Conservation (phyloP, 2,329 filamentous ascomycete genomes). For the Xylaria digitata region DNA sequence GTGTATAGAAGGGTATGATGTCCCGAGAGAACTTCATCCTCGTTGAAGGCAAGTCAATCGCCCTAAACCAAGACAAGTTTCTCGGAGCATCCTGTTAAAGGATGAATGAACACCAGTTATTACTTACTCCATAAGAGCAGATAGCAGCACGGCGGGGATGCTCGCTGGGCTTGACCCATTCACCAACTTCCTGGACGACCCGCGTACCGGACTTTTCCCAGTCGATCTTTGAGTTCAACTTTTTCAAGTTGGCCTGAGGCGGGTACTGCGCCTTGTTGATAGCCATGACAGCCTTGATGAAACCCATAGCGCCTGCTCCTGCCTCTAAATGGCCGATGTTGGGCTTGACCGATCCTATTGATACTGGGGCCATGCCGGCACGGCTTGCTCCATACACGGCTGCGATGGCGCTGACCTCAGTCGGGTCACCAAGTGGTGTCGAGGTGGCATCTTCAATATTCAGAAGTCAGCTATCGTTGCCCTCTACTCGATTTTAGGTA, state of each 20-base stretch:
- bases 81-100: no score
- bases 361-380: slow-evolving; percentile 20
- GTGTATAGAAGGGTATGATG: no score
- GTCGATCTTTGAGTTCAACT: slow-evolving; percentile 51
- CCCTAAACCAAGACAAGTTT: no score
- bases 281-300: slow-evolving; percentile 47
- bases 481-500: no score
- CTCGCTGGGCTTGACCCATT: slow-evolving; percentile 38
- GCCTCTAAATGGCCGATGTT: slow-evolving; percentile 51
- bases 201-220: slow-evolving; percentile 45
- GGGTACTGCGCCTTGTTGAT: slow-evolving; percentile 44
- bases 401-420: slow-evolving; percentile 47
- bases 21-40: no score
- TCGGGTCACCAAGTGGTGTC: slow-evolving; percentile 52
- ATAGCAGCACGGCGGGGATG: slow-evolving; percentile 46
- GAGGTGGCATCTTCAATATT: slow-evolving; percentile 50
- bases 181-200: slow-evolving; percentile 42
- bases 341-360: slow-evolving; percentile 49
- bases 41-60: no score
- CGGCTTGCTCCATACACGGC: slow-evolving; percentile 34
- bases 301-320: slow-evolving; percentile 44
- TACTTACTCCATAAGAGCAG: slow-evolving; percentile 47
- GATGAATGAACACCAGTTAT: no score
- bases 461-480: no score
- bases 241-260: slow-evolving; percentile 52